These are phyloP conservation scores for Pelargonium cotyledonis DNA, from an alignment of 441 rosid genomes.

Conservation along the genomic window DNA sequence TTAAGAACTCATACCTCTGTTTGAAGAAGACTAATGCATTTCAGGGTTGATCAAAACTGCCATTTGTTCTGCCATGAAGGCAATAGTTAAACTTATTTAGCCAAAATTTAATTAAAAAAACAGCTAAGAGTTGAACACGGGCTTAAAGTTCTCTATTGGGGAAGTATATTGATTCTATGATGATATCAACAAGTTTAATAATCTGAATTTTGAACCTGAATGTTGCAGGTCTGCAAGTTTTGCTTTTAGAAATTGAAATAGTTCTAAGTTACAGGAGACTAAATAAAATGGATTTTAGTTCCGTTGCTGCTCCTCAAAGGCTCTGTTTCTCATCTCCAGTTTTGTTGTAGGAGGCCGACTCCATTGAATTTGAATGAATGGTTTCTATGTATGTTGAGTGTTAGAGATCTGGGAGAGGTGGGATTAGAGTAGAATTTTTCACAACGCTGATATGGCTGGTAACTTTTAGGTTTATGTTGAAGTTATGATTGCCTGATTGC, in stretches of 20 bases:
- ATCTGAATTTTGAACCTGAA: constrained; percentile 1
- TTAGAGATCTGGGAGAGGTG: neutral
- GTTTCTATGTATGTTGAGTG: neutral
- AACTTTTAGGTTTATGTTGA: neutral
- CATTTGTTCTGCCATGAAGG: neutral
- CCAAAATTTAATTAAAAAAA: neutral
- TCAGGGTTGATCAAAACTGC: neutral
- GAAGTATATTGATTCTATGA: neutral
- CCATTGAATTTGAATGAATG: neutral
- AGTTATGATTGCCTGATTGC: neutral
- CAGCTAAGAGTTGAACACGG: neutral
- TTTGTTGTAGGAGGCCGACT: neutral
- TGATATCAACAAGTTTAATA: neutral
- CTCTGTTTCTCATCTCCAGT: neutral
- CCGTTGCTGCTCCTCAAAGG: neutral
- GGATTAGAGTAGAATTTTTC: neutral
- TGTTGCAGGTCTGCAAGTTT: neutral
- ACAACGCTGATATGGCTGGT: neutral
- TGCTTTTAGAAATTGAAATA: neutral
- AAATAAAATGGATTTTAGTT: neutral
- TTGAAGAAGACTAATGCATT: neutral
- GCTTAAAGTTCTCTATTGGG: neutral
- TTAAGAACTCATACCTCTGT: too few species aligned
- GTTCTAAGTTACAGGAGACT: neutral
- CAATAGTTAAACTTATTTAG: neutral